Percentiles rank a stretch among this genome's conserved stretches.
phyloP scores from a whole-genome alignment of 2,329 filamentous ascomycete genomes.

The Colletotrichum chrysophilum region DNA sequence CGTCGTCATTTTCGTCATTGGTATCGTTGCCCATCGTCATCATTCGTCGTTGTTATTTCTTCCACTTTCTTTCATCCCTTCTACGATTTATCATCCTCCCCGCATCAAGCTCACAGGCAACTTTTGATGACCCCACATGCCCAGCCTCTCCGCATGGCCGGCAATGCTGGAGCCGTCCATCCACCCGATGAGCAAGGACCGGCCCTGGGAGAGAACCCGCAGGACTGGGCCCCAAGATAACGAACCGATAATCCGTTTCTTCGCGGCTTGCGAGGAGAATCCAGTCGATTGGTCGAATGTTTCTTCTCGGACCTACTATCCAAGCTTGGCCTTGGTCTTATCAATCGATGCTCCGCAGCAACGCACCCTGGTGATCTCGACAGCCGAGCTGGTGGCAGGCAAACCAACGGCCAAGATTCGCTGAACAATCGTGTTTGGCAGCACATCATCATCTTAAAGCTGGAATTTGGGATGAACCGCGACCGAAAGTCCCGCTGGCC shows the following conservation, averaged over 20 bases:
- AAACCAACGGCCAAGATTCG: background rate
- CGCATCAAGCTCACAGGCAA: background rate
- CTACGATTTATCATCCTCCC: background rate
- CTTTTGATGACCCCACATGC: background rate
- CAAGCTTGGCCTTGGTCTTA: background rate
- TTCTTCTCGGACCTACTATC: background rate
- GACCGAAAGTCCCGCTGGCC: background rate
- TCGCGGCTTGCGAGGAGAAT: no score
- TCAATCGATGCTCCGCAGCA: background rate
- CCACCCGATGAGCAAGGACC: background rate
- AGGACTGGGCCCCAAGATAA: background rate
- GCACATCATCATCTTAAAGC: background rate
- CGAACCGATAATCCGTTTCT: background rate
- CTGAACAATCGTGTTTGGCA: background rate
- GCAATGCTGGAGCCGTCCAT: background rate
- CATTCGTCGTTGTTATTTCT: background rate
- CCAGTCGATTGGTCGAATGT: background rate
- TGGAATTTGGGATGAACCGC: background rate
- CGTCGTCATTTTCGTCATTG: background rate
- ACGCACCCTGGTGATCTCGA: background rate
- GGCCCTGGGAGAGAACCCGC: background rate
- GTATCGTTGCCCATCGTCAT: background rate
- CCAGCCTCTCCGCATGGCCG: background rate
- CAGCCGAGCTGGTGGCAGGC: background rate
- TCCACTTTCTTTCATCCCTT: background rate